phyloP scores from a whole-genome alignment of 78 protist species.

The Guillardia theta region DNA sequence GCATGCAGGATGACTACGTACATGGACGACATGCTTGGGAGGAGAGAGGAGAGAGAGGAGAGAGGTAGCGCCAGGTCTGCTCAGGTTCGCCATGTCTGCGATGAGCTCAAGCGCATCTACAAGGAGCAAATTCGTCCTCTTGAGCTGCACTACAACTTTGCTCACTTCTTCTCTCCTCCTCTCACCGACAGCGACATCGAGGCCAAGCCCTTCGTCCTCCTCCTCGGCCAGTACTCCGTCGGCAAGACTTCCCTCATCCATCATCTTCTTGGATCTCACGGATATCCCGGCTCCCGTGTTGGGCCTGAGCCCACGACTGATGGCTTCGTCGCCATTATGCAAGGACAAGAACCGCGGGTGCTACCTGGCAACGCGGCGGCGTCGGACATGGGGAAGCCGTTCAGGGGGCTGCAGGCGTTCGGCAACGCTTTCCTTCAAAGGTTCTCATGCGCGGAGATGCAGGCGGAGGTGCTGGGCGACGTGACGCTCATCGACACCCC shows the following conservation, averaged over 20 bases:
- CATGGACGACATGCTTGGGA: too few species aligned
- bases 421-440: conserved; percentile 71
- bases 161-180: background rate
- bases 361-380: background rate
- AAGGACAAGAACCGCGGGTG: conserved; percentile 5
- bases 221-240: conserved; percentile 57
- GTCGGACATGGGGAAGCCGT: conserved; percentile 66
- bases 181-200: conserved; percentile 41
- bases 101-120: too few species aligned
- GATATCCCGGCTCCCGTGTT: background rate
- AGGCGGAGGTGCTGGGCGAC: conserved; percentile 24
- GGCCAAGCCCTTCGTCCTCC: conserved; percentile 54
- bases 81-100: too few species aligned
- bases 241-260: conserved; percentile 59
- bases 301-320: conserved; percentile 68
- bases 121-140: too few species aligned
- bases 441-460: conserved; percentile 40
- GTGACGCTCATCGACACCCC: conserved; percentile 84
- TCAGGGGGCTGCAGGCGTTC: conserved; percentile 63
- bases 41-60: too few species aligned
- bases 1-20: too few species aligned
- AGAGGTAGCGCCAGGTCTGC: too few species aligned
- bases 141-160: background rate
- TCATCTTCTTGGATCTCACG: conserved; percentile 49
- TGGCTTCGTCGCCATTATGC: conserved; percentile 53